Evolutionary conservation across 345 rosid species (phyloP).

Genomic region (Melaleuca quinquenervia): DNA sequence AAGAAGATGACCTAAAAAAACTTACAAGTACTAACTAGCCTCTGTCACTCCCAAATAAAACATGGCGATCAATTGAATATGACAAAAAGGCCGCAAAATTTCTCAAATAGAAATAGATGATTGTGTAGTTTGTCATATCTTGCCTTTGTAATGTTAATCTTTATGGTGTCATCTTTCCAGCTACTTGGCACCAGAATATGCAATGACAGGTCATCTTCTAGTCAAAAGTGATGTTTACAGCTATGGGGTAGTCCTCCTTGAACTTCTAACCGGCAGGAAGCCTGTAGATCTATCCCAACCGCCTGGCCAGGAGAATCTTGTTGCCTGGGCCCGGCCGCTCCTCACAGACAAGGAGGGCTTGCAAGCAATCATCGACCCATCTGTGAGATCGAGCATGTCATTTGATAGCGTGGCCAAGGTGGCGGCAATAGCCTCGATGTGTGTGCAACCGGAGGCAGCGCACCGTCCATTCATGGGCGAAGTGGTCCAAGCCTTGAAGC

Average conservation of each 20-base stretch:
- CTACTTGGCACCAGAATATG: slow-evolving; percentile 69
- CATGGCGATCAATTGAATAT: neutral
- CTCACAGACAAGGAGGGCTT: slow-evolving; percentile 42
- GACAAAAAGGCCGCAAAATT: neutral
- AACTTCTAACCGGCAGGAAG: slow-evolving; percentile 57
- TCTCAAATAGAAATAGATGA: neutral
- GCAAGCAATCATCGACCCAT: slow-evolving; percentile 35
- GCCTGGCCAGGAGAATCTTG: slow-evolving; percentile 64
- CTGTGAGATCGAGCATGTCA: slow-evolving; percentile 20
- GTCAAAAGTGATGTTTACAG: slow-evolving; percentile 75
- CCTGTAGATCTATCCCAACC: slow-evolving; percentile 65
- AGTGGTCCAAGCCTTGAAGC: slow-evolving; percentile 64
- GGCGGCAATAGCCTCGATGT: slow-evolving; percentile 66
- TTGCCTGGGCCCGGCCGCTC: slow-evolving; percentile 52
- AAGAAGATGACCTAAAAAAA: neutral
- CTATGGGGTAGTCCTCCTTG: slow-evolving; percentile 73
- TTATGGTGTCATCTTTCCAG: slow-evolving; percentile 13
- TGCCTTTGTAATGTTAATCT: neutral
- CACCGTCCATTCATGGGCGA: slow-evolving; percentile 68
- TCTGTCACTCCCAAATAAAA: neutral
- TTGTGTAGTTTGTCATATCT: neutral
- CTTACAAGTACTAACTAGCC: neutral
- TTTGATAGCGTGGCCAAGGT: slow-evolving; percentile 42
- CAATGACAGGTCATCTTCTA: slow-evolving; percentile 69
- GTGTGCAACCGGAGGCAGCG: slow-evolving; percentile 58